Base-by-base conservation (phyloP, 2,329 filamentous ascomycete species). In the Ophiosphaerella korrae region DNA sequence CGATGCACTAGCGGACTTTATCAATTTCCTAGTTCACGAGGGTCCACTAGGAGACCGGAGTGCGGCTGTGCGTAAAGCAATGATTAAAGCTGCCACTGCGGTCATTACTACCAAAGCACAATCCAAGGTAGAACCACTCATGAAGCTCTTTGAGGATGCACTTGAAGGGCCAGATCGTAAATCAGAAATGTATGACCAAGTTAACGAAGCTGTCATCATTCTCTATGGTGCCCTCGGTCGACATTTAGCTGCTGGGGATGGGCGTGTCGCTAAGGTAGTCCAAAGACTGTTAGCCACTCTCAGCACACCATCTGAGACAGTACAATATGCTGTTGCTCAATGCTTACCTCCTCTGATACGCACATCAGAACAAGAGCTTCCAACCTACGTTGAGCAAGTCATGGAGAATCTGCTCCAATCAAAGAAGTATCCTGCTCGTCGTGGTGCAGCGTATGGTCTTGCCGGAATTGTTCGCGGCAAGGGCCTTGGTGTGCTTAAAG, bases 201-300 rank as follows among this genome's bases (percentile, higher is more conserved):
- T 97, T 57, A 97, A 97, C 63, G 94, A 99, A 75, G 94, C 95
- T 14, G 92, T 99, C 45, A 92, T 99, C 62, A 94, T 99, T 63
- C 88, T 99, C 72, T 99, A 99, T 65, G 94, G 94, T 70, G 93
- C 95, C 44, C 78, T 99, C 33, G 94, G 92, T 37, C 86, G 90
- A 44, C 94, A 99, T 78, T 78, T 99, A 52, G 85, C 89, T 60
- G 76, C 86, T 7, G 91, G 92, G n/a, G 94, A 99, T 72, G 77
- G 85, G 59, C 92, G 95, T 65, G 85, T 97, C 42, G 91, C 92
- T 1, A 86, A 88, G 49, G 94, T 99, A 39, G 87, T 99, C 43
- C 88, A 93, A 62, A 86, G 92, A 55, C 80, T 99, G 18, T 81
- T 99, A 48, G 85, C 86, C 18, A 97, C 95, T 6, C 80, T 99